Percentiles rank a stretch among this genome's conserved stretches.
Evolutionary conservation across 495 filamentous ascomycete genomes (phyloP).

Genomic region (Clohesyomyces aquaticus): DNA sequence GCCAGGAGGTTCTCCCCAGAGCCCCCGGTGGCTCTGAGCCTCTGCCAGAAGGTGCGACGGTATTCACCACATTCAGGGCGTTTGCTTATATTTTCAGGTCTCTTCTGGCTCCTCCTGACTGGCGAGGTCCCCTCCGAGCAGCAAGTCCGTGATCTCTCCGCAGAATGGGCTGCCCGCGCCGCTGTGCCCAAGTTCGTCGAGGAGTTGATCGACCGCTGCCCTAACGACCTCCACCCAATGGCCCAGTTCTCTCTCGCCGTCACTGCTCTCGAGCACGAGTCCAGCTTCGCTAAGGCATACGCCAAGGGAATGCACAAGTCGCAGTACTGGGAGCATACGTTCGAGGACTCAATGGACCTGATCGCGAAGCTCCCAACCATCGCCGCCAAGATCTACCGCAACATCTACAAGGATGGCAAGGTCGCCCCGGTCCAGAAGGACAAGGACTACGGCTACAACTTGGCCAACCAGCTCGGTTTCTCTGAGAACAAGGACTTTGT

Average conservation of each 20-base stretch:
- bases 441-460: conserved; percentile 98
- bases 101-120: conserved; percentile 99
- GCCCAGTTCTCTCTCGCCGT: conserved; percentile 98
- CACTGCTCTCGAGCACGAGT: conserved; percentile 97
- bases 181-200: conserved; percentile 95
- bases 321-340: conserved; percentile 99
- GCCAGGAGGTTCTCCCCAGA: conserved; percentile 95
- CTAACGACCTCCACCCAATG: conserved; percentile 98
- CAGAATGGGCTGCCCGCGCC: conserved; percentile 97
- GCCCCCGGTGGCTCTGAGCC: conserved; percentile 94
- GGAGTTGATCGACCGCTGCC: conserved; percentile 99
- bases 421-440: conserved; percentile 93
- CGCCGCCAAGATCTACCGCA: conserved; percentile 97
- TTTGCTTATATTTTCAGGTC: conserved; percentile 81
- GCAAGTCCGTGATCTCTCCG: conserved; percentile 95
- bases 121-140: conserved; percentile 96
- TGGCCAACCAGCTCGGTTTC: conserved; percentile 97
- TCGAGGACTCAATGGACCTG: conserved; percentile 99
- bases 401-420: conserved; percentile 99
- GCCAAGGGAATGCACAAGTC: conserved; percentile 98
- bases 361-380: conserved; percentile 99
- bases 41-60: conserved; percentile 76
- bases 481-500: conserved; percentile 94
- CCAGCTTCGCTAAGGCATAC: conserved; percentile 95
- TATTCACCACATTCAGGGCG: conserved; percentile 78